Evolutionary conservation across 306 rosid species (phyloP).

Genomic region (Gynostemma pentaphyllum): DNA sequence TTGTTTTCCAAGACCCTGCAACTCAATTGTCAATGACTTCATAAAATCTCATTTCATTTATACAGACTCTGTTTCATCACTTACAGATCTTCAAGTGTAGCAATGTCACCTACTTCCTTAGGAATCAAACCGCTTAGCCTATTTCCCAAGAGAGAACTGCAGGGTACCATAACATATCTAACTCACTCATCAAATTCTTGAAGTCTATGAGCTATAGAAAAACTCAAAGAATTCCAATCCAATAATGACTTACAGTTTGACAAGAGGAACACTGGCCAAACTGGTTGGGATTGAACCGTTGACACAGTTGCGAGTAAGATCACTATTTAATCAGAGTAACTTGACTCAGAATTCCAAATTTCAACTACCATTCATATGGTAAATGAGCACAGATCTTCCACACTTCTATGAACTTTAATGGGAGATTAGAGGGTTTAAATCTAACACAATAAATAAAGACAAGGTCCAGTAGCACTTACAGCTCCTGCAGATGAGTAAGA

Average conservation of each 20-base stretch:
- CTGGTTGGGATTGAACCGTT: conserved; percentile 46
- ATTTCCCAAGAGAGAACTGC: conserved; percentile 64
- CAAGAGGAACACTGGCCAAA: conserved; percentile 28
- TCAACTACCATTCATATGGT: not conserved
- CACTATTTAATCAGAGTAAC: conserved; percentile 30
- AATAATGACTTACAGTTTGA: conserved; percentile 30
- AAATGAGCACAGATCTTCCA: not conserved
- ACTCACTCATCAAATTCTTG: not conserved
- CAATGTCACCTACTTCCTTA: conserved; percentile 35
- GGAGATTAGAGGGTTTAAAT: not conserved
- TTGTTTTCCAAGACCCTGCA: conserved; percentile 55
- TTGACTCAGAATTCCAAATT: not conserved
- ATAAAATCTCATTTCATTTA: not conserved
- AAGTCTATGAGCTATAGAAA: not conserved
- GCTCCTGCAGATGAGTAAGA: conserved; percentile 37
- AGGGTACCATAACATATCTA: conserved; percentile 1
- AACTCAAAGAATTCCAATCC: not conserved
- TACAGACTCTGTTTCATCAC: conserved; percentile 14
- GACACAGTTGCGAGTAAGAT: conserved; percentile 52
- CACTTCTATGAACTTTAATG: not conserved
- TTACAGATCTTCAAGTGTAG: conserved; percentile 40
- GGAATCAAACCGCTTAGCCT: conserved; percentile 59
- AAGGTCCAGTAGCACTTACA: conserved; percentile 38
- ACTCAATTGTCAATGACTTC: conserved; percentile 8
- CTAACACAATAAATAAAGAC: not conserved